Base-by-base conservation (phyloP, 2,329 filamentous ascomycete species). In the Trichoderma atroviride region DNA sequence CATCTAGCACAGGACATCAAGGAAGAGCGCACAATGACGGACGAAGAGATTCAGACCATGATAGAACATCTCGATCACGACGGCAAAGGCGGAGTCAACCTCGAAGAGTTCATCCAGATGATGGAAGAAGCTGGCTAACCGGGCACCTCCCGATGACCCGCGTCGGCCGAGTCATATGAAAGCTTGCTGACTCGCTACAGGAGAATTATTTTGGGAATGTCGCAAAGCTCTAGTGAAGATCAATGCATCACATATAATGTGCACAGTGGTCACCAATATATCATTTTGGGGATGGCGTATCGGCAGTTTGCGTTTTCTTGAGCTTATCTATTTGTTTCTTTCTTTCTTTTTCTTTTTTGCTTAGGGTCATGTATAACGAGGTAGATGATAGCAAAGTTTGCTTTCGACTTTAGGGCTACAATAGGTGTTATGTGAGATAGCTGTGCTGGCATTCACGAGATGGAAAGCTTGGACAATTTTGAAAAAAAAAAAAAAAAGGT, bases 61-160 rank as follows among this genome's bases (percentile, higher is more conserved):
- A 96, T 99, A 82, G 94, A 97, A 77, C 95, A 98, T 81, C 96
- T 98, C 83, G 96, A 99, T 82, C 86, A 97, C 73, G 92, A 97
- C 77, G 95, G 93, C 1, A 96, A 97, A 74, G 94, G 94, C 13
- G 94, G 87, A 68, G 89, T 92, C 9, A 88, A 87, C 72, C 83
- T 88, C 73, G 89, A 91, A 69, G 89, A 92, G 78, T 92, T 92
- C 76, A 86, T 89, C 64, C 87, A 88, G 75, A 88, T 90, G 81
- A 86, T 87, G 84, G 80, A 82, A 70, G 80, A 82, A 75, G 79
- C 80, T 70, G 65, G 58, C 47, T 68, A 68, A 33, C n/a, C 55
- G 65, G 43, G 24, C 57, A 47, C 37, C 29, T 50, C 55, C 10
- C 40, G 55, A 67, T 22, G 16, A 6, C 29, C 9, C 31, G 53